phyloP scores from a whole-genome alignment of 768 basidiomycete species.

The Phanerodontia chrysosporium region DNA sequence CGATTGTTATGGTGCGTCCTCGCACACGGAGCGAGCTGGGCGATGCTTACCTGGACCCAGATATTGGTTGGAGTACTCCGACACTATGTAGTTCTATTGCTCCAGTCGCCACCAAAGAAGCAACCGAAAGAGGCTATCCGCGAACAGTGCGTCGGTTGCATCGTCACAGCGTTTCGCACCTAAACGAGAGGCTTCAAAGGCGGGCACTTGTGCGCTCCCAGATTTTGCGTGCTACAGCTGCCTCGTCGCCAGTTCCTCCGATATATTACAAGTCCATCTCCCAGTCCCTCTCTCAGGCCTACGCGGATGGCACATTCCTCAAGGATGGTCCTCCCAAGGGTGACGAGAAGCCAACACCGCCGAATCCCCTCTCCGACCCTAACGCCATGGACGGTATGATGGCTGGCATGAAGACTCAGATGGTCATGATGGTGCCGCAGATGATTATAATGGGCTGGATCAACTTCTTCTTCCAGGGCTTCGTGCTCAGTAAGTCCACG shows the following conservation, averaged over 20 bases:
- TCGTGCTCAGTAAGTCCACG: slow-evolving; percentile 79
- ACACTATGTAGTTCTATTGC: slow-evolving; percentile 85
- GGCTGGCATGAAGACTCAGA: slow-evolving; percentile 98
- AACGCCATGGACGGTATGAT: slow-evolving; percentile 97
- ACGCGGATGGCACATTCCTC: slow-evolving; percentile 73
- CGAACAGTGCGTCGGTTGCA: slow-evolving; percentile 72
- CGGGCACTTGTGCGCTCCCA: slow-evolving; percentile 79
- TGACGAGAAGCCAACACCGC: slow-evolving; percentile 50
- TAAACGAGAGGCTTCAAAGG: slow-evolving; percentile 31
- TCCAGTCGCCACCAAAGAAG: slow-evolving; percentile 83
- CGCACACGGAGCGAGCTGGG: slow-evolving; percentile 4
- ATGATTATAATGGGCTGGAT: slow-evolving; percentile 99
- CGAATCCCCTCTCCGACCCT: slow-evolving; percentile 87
- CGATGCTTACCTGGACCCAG: slow-evolving; percentile 34
- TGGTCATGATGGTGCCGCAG: slow-evolving; percentile 98
- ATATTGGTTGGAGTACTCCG: slow-evolving; percentile 89
- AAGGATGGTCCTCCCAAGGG: slow-evolving; percentile 76
- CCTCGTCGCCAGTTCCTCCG: slow-evolving; percentile 78
- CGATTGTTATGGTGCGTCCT: slow-evolving; percentile 83
- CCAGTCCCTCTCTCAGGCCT: slow-evolving; percentile 66
- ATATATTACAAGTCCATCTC: slow-evolving; percentile 72
- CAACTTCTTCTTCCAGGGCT: slow-evolving; percentile 99
- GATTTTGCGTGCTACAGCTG: slow-evolving; percentile 76
- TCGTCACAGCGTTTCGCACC: neutral
- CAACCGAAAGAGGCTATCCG: slow-evolving; percentile 72